These are phyloP conservation scores for Sophora flavescens DNA, from an alignment of 306 rosid species.

Conservation along the genomic window DNA sequence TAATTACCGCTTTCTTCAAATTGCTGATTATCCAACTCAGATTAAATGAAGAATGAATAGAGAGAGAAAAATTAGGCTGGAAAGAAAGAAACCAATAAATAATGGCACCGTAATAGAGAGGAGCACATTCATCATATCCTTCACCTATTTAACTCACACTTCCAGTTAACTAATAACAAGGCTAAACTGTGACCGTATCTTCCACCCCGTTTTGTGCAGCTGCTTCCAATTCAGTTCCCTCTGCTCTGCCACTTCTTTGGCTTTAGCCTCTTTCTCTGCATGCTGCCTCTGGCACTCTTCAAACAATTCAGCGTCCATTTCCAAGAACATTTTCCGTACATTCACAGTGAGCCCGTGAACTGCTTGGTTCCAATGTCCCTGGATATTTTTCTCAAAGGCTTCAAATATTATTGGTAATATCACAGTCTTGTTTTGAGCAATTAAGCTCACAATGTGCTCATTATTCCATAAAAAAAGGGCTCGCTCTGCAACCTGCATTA, in stretches of 20 bases:
- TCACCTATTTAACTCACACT: conserved; percentile 47
- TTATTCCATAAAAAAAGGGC: conserved; percentile 96
- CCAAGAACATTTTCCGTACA: conserved; percentile 88
- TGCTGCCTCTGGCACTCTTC: conserved; percentile 86
- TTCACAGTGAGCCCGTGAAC: conserved; percentile 88
- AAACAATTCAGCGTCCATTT: conserved; percentile 90
- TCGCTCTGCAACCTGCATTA: conserved; percentile 93
- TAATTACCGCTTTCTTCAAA: conserved; percentile 62
- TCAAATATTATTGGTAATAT: conserved; percentile 79
- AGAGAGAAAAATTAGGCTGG: conserved; percentile 45
- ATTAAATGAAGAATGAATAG: conserved; percentile 47
- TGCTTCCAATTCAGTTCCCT: conserved; percentile 81
- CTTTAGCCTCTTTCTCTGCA: conserved; percentile 70
- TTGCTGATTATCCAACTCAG: conserved; percentile 56
- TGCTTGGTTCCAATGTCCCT: conserved; percentile 92
- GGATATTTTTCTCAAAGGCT: conserved; percentile 84
- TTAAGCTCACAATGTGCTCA: conserved; percentile 90
- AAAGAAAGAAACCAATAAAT: conserved; percentile 55
- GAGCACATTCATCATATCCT: conserved; percentile 51
- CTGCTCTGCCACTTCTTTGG: conserved; percentile 68
- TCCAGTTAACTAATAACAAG: conserved; percentile 36
- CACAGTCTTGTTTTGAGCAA: conserved; percentile 85
- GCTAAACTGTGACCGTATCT: conserved; percentile 64
- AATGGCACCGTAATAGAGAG: conserved; percentile 61
- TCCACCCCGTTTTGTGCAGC: conserved; percentile 68